Percentiles rank a stretch among this genome's conserved stretches.
Evolutionary conservation across 2,329 filamentous ascomycete genomes (phyloP).

Genomic region (Aspergillus costaricaensis): DNA sequence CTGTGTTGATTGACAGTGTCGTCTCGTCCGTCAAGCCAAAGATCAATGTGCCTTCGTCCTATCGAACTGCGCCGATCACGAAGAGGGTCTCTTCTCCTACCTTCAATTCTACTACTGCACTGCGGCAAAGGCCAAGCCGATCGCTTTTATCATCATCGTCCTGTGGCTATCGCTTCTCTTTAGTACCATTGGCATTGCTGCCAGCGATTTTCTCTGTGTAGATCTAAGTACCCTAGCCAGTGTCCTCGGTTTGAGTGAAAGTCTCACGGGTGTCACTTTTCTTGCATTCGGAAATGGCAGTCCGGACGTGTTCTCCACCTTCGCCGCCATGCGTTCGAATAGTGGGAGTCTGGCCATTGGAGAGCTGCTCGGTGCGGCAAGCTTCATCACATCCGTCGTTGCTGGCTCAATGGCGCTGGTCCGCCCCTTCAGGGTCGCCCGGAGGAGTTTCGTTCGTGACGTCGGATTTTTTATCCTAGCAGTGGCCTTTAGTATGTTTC

Average conservation of each 20-base stretch:
- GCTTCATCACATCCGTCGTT: slow-evolving; percentile 95
- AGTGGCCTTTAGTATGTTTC: slow-evolving; percentile 81
- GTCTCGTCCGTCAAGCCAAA: slow-evolving; percentile 70
- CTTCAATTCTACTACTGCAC: slow-evolving; percentile 88
- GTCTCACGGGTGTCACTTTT: slow-evolving; percentile 92
- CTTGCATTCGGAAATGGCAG: slow-evolving; percentile 97
- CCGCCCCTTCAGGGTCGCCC: slow-evolving; percentile 88
- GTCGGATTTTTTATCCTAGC: slow-evolving; percentile 89
- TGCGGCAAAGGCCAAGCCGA: slow-evolving; percentile 65
- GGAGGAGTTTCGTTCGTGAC: slow-evolving; percentile 86
- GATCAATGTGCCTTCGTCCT: slow-evolving; percentile 88
- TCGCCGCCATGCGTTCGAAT: slow-evolving; percentile 95
- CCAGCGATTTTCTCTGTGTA: slow-evolving; percentile 97
- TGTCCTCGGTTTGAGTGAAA: slow-evolving; percentile 91
- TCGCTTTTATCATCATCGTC: slow-evolving; percentile 78
- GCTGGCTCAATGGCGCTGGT: slow-evolving; percentile 96
- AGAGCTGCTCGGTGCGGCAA: slow-evolving; percentile 89
- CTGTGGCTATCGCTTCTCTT: slow-evolving; percentile 88
- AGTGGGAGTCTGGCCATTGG: slow-evolving; percentile 96
- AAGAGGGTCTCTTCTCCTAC: slow-evolving; percentile 87
- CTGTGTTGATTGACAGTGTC: slow-evolving; percentile 59
- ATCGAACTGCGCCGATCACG: slow-evolving; percentile 80
- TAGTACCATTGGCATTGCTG: slow-evolving; percentile 94
- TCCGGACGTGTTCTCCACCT: slow-evolving; percentile 97
- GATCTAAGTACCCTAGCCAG: slow-evolving; percentile 91